phyloP scores from a whole-genome alignment of 169 alveolate genomes.

The Cryptosporidium bovis region DNA sequence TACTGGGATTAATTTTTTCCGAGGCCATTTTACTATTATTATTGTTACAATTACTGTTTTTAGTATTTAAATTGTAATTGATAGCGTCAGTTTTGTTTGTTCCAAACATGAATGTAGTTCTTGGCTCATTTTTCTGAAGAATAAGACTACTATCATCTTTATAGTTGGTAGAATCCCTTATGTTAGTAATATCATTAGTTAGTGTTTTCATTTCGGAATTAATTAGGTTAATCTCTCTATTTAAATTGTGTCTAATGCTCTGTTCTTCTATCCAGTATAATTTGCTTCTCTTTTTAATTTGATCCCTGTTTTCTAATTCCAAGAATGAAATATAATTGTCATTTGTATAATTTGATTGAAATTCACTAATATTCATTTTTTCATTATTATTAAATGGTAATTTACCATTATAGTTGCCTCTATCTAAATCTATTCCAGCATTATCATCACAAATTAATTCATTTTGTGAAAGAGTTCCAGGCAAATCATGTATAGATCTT shows the following conservation, averaged over 20 bases:
- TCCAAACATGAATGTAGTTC: slow-evolving; percentile 49
- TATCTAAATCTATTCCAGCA: not conserved
- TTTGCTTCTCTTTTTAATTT: not conserved
- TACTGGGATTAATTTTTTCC: slow-evolving; percentile 13
- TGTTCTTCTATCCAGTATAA: slow-evolving; percentile 52
- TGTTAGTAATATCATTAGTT: not conserved
- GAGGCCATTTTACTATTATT: not conserved
- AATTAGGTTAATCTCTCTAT: slow-evolving; percentile 36
- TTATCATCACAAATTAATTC: not conserved
- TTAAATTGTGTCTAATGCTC: slow-evolving; percentile 31
- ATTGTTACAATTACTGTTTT: not conserved
- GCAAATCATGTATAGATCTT: slow-evolving; percentile 11
- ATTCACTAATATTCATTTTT: slow-evolving; percentile 20
- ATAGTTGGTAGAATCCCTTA: not conserved
- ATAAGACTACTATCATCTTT: slow-evolving; percentile 20
- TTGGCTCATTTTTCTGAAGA: slow-evolving; percentile 21
- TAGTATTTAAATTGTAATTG: not conserved
- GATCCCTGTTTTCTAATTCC: not conserved
- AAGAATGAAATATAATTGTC: slow-evolving; percentile 11
- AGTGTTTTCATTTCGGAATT: not conserved
- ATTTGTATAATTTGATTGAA: slow-evolving; percentile 45
- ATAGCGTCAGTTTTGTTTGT: not conserved
- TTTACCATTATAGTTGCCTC: not conserved
- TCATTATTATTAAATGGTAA: not conserved
- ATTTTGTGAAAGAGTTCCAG: slow-evolving; percentile 41